Evolutionary conservation across 495 filamentous ascomycete species (phyloP).

Genomic region (Penicillium robsamsonii): DNA sequence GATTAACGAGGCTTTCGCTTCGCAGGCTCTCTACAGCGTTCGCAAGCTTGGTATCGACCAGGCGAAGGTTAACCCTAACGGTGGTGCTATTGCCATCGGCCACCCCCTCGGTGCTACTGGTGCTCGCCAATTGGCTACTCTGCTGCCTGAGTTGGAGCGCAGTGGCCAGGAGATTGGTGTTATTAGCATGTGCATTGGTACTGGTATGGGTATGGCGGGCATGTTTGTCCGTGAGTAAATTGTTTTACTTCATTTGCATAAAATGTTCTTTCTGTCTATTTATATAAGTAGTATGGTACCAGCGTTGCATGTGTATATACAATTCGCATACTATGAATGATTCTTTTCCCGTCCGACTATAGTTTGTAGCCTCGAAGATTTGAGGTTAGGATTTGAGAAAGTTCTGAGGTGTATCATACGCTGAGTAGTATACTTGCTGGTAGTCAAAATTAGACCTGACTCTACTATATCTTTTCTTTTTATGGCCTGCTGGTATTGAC

Average conservation of each 20-base stretch:
- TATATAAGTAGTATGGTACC: constrained; percentile 27
- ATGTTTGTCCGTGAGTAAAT: constrained; percentile 77
- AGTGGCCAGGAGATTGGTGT: constrained; percentile 66
- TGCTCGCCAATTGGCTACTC: constrained; percentile 72
- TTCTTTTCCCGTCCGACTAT: background rate
- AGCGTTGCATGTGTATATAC: constrained; percentile 34
- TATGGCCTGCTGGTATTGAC: too few species aligned
- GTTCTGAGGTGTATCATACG: too few species aligned
- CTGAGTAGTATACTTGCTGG: too few species aligned
- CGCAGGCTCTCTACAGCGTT: constrained; percentile 79
- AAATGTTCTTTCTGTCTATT: constrained; percentile 6
- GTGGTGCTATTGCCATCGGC: constrained; percentile 89
- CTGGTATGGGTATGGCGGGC: constrained; percentile 89
- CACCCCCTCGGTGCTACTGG: constrained; percentile 94
- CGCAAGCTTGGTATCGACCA: constrained; percentile 67
- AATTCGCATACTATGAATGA: constrained; percentile 21
- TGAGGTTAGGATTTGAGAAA: too few species aligned
- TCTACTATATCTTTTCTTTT: too few species aligned
- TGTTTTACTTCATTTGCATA: constrained; percentile 12
- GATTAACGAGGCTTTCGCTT: constrained; percentile 94
- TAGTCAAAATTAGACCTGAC: too few species aligned
- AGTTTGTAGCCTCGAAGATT: background rate
- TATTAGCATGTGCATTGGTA: constrained; percentile 87
- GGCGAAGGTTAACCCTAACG: constrained; percentile 81
- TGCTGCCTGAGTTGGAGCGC: constrained; percentile 66